Conservation (phyloP, 2,329 filamentous ascomycete genomes). For the Sclerotiophoma versabilis region DNA sequence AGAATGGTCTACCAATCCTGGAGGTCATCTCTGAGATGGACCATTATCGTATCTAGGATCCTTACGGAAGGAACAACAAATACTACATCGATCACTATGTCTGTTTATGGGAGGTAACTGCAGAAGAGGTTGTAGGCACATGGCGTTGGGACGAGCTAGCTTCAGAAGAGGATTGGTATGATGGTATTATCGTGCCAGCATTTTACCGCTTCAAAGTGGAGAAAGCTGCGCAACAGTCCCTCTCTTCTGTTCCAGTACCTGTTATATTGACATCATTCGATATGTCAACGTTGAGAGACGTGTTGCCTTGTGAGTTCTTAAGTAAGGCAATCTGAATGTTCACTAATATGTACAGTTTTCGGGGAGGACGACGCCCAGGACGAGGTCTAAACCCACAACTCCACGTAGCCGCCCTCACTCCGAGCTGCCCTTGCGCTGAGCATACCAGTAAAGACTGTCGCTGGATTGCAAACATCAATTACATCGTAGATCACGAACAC, state of each 20-base stretch:
- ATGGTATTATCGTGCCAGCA: slow-evolving; percentile 17
- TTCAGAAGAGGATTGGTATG: slow-evolving; percentile 19
- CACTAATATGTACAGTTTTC: neutral
- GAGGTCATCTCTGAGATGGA: slow-evolving; percentile 20
- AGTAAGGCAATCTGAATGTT: no score
- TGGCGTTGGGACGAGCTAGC: slow-evolving; percentile 18
- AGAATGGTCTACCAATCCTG: slow-evolving; percentile 21
- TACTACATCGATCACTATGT: slow-evolving; percentile 24
- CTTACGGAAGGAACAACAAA: slow-evolving; percentile 13
- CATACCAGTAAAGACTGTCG: no score
- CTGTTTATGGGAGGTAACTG: slow-evolving; percentile 28
- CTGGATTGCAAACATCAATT: no score
- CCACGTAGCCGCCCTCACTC: no score
- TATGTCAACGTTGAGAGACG: neutral
- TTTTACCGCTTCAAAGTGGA: neutral
- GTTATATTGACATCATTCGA: neutral
- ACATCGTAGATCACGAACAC: no score
- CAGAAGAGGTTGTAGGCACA: slow-evolving; percentile 20
- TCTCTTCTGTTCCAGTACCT: neutral
- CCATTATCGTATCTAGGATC: slow-evolving; percentile 15
- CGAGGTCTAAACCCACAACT: no score
- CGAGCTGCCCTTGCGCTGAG: no score
- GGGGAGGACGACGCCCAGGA: no score
- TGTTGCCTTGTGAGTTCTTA: neutral
- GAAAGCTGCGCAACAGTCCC: neutral